These are phyloP conservation scores for Cercospora nicotianae DNA, from an alignment of 2,329 filamentous ascomycete species.

Conservation along the genomic window DNA sequence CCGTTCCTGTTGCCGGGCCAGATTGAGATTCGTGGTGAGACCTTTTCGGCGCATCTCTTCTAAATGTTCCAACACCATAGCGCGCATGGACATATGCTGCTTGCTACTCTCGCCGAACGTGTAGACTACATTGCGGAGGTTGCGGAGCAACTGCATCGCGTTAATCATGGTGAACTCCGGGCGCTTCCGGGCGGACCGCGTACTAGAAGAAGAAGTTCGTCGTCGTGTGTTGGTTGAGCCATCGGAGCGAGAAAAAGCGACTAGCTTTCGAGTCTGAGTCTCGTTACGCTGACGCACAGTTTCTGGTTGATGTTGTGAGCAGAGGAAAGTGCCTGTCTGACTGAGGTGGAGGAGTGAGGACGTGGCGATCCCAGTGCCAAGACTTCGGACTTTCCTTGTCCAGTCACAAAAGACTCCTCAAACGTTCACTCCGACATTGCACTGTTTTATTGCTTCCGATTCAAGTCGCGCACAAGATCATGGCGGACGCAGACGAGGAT, in stretches of 20 bases:
- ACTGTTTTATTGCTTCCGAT: too few relatives aligned
- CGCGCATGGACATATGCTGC: constrained; percentile 35
- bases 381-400: background rate
- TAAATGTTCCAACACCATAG: constrained; percentile 37
- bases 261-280: background rate
- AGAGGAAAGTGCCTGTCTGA: background rate
- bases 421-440: background rate
- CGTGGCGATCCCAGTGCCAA: background rate
- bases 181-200: background rate
- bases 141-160: constrained; percentile 36
- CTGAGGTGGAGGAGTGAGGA: background rate
- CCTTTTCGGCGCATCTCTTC: constrained; percentile 33
- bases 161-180: background rate
- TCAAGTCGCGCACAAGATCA: constrained; percentile 15
- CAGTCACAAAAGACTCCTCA: background rate
- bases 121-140: constrained; percentile 39
- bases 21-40: constrained; percentile 31
- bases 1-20: constrained; percentile 9
- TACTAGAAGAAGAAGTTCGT: constrained; percentile 33
- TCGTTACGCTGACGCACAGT: background rate
- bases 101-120: constrained; percentile 39
- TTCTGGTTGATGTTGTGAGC: background rate
- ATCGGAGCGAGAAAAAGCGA: background rate
- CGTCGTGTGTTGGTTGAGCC: constrained; percentile 25
- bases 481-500: constrained; percentile 44